These are phyloP conservation scores for Aspergillus taichungensis DNA, from an alignment of 495 filamentous ascomycete genomes.

Conservation along the genomic window DNA sequence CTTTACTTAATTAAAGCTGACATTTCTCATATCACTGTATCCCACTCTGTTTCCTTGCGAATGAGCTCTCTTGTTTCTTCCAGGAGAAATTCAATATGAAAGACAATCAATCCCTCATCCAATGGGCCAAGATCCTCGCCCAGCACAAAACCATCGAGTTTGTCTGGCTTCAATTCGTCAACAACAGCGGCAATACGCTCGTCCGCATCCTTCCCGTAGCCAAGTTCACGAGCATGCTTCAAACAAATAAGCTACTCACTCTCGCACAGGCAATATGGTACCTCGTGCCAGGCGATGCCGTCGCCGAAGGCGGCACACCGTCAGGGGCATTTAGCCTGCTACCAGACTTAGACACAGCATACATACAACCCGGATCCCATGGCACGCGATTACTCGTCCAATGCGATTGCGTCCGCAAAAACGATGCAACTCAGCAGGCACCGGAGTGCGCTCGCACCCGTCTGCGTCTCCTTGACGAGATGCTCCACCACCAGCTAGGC, in stretches of 20 bases:
- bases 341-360: conserved; percentile 45
- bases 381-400: conserved; percentile 41
- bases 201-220: conserved; percentile 52
- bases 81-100: too few relatives aligned
- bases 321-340: conserved; percentile 43
- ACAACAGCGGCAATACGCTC: conserved; percentile 53
- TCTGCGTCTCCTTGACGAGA: conserved; percentile 36
- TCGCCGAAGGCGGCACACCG: conserved; percentile 29
- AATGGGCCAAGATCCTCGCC: too few relatives aligned
- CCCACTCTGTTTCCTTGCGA: too few relatives aligned
- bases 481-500: conserved; percentile 12
- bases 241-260: conserved; percentile 33
- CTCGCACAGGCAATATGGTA: conserved; percentile 43
- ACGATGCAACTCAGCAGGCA: conserved; percentile 23
- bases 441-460: conserved; percentile 44
- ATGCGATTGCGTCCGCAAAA: conserved; percentile 15
- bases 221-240: conserved; percentile 45
- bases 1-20: too few relatives aligned
- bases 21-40: too few relatives aligned
- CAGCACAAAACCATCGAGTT: conserved; percentile 25
- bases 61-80: too few relatives aligned
- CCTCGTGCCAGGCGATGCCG: conserved; percentile 46
- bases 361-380: conserved; percentile 37
- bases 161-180: conserved; percentile 58
- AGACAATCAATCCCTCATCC: too few relatives aligned